These are phyloP conservation scores for Calonectria pseudoreteaudii DNA, from an alignment of 2,329 filamentous ascomycete genomes.

Conservation along the genomic window DNA sequence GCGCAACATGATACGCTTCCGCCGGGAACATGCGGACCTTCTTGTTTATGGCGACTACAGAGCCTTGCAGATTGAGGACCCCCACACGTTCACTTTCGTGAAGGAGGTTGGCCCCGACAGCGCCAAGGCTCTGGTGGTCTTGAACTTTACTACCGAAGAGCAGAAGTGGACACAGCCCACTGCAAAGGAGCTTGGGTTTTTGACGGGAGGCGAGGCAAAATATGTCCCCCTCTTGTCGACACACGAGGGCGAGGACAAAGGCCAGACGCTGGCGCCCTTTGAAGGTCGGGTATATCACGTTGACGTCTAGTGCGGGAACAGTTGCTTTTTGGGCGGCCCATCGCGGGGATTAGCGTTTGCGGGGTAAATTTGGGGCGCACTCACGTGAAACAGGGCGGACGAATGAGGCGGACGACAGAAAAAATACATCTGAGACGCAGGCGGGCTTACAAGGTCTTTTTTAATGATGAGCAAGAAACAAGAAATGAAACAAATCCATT, in stretches of 20 bases:
- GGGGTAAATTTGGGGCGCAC: slow-evolving; percentile 1
- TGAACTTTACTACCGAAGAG: slow-evolving; percentile 48
- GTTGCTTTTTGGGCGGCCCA: background rate
- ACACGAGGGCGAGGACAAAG: slow-evolving; percentile 31
- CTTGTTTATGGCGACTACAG: slow-evolving; percentile 51
- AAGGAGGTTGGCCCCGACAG: slow-evolving; percentile 43
- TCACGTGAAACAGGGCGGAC: background rate
- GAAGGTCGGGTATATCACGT: slow-evolving; percentile 48
- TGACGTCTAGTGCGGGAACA: background rate
- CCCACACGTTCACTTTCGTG: slow-evolving; percentile 43
- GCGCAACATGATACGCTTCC: slow-evolving; percentile 45
- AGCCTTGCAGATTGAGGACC: slow-evolving; percentile 38
- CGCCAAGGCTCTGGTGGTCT: slow-evolving; percentile 42
- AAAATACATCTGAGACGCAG: background rate
- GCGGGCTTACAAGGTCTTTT: background rate
- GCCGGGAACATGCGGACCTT: slow-evolving; percentile 47
- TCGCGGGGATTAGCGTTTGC: background rate
- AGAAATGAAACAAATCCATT: background rate
- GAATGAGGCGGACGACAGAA: background rate
- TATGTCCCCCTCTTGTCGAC: slow-evolving; percentile 46
- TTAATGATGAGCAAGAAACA: background rate
- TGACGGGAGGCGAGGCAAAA: slow-evolving; percentile 13
- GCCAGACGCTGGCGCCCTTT: slow-evolving; percentile 39
- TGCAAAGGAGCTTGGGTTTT: slow-evolving; percentile 38
- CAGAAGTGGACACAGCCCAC: slow-evolving; percentile 41